These are phyloP conservation scores for Aspergillus fischeri DNA, from an alignment of 2,329 filamentous ascomycete genomes.

Conservation along the genomic window DNA sequence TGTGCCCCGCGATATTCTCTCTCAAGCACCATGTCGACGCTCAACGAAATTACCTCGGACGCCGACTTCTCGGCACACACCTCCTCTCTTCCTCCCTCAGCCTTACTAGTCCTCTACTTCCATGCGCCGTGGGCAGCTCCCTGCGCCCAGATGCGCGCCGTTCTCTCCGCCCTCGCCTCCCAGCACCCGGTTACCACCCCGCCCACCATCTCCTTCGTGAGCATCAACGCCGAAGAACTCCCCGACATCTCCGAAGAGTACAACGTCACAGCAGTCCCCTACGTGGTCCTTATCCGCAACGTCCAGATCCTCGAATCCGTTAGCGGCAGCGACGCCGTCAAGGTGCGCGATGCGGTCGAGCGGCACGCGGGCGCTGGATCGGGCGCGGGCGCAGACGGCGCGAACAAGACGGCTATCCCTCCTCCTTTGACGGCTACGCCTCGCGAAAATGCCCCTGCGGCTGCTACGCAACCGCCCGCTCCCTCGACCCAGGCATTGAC, in stretches of 20 bases:
- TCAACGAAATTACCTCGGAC: conserved; percentile 72
- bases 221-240: conserved; percentile 90
- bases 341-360: conserved; percentile 82
- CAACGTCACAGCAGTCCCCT: conserved; percentile 91
- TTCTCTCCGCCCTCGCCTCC: conserved; percentile 78
- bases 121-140: conserved; percentile 95
- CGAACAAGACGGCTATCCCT: conserved; percentile 34
- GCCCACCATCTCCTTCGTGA: conserved; percentile 72
- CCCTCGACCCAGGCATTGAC: conserved; percentile 22
- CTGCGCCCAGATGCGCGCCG: conserved; percentile 87
- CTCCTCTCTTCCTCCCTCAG: conserved; percentile 60
- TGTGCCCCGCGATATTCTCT: background rate
- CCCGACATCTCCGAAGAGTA: conserved; percentile 88
- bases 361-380: conserved; percentile 58
- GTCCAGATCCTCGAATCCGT: conserved; percentile 76
- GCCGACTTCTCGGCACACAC: conserved; percentile 68
- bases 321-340: conserved; percentile 82
- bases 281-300: conserved; percentile 75
- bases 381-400: conserved; percentile 25
- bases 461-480: conserved; percentile 29
- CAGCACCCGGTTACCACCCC: conserved; percentile 71
- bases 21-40: conserved; percentile 60
- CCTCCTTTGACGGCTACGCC: conserved; percentile 39
- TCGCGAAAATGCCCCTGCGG: conserved; percentile 29
- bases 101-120: conserved; percentile 85